Conservation (phyloP, 2,329 filamentous ascomycete species). For the Cryphonectria naterciae region DNA sequence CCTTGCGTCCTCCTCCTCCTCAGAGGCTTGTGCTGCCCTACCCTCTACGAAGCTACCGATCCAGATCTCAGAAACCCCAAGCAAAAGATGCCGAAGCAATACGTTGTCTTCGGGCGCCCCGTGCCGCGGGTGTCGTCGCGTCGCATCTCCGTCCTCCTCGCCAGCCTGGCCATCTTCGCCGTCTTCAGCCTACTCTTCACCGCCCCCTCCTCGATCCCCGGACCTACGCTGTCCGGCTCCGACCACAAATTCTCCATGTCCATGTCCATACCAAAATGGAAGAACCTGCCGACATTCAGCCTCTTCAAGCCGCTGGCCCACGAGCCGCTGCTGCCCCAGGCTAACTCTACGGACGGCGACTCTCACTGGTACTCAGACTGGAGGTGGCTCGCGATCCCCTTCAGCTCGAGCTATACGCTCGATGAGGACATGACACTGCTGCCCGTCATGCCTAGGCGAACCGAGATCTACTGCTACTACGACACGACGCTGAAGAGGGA, state of each 20-base stretch:
- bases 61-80: constrained; percentile 13
- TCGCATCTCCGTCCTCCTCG: constrained; percentile 56
- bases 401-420: constrained; percentile 77
- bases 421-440: constrained; percentile 85
- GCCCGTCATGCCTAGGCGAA: constrained; percentile 72
- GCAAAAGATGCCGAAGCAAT: constrained; percentile 50
- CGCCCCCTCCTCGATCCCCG: constrained; percentile 52
- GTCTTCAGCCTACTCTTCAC: constrained; percentile 58
- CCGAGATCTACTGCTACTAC: constrained; percentile 89
- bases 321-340: constrained; percentile 71
- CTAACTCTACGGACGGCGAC: constrained; percentile 77
- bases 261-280: constrained; percentile 47
- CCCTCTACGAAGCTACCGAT: background rate
- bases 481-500: constrained; percentile 69
- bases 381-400: constrained; percentile 84
- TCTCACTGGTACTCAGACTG: constrained; percentile 87
- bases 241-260: constrained; percentile 48
- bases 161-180: constrained; percentile 56
- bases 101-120: constrained; percentile 51
- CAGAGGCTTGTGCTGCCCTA: background rate
- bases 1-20: background rate
- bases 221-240: constrained; percentile 53
- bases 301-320: constrained; percentile 74
- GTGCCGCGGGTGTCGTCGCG: constrained; percentile 56
- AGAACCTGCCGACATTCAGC: constrained; percentile 53